Conservation (phyloP, 176 grass and related monocot species). For the Panicum miliaceum region DNA sequence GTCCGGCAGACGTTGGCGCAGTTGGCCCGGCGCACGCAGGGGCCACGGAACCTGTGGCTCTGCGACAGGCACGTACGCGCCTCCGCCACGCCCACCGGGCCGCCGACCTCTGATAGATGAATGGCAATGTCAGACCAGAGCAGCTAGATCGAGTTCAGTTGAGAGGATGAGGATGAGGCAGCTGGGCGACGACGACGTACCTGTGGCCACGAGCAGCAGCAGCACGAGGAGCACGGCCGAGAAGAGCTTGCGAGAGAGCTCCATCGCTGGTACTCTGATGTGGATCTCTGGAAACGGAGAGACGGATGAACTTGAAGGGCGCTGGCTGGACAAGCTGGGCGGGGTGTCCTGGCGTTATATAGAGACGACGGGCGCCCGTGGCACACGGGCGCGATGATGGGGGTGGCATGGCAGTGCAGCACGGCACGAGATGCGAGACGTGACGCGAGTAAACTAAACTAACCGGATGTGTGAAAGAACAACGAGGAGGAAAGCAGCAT, state of each 20-base stretch:
- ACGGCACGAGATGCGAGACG: background rate
- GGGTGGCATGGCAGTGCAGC: too few species aligned
- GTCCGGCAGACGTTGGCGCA: slow-evolving; percentile 75
- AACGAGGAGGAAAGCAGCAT: background rate
- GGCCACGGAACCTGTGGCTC: slow-evolving; percentile 72
- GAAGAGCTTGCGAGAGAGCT: slow-evolving; percentile 41
- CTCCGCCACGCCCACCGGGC: slow-evolving; percentile 57
- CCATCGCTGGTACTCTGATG: background rate
- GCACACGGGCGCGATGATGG: background rate
- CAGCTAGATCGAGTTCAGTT: background rate
- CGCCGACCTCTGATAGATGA: slow-evolving; percentile 38
- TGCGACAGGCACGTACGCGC: slow-evolving; percentile 66
- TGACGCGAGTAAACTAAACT: background rate
- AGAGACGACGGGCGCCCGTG: background rate
- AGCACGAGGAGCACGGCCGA: slow-evolving; percentile 26
- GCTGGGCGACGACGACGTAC: background rate
- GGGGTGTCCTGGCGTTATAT: background rate
- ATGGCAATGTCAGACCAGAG: background rate
- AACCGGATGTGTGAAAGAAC: background rate
- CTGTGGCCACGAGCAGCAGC: slow-evolving; percentile 48
- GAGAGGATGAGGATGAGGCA: too few species aligned
- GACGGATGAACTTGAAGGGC: background rate
- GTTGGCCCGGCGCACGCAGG: slow-evolving; percentile 55
- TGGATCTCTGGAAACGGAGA: too few species aligned
- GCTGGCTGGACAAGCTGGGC: background rate